These are phyloP conservation scores for Cladophialophora yegresii DNA, from an alignment of 2,329 filamentous ascomycete genomes.

Conservation along the genomic window DNA sequence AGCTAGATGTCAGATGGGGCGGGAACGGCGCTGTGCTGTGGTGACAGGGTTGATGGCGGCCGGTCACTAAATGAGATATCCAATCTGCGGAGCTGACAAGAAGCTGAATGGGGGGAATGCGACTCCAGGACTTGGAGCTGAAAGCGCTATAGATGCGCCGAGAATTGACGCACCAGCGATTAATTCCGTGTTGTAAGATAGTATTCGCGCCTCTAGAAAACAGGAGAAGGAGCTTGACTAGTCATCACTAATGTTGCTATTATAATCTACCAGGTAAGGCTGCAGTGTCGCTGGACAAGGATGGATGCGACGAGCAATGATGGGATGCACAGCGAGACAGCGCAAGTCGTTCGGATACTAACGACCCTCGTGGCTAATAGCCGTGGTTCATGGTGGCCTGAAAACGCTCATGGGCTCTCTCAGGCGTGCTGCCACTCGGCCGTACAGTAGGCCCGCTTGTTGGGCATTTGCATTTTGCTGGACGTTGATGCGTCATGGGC, in stretches of 20 bases:
- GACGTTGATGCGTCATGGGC: background rate
- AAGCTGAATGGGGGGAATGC: constrained; percentile 10
- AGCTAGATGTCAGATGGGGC: constrained; percentile 18
- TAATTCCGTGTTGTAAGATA: background rate
- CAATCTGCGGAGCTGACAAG: constrained; percentile 22
- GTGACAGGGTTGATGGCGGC: constrained; percentile 14
- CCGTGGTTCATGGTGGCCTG: background rate
- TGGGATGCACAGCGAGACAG: background rate
- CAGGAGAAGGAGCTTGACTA: background rate
- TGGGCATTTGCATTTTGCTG: too few relatives aligned
- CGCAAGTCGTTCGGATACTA: too few relatives aligned
- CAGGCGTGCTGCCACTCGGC: background rate
- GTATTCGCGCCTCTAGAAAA: background rate
- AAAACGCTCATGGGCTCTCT: background rate
- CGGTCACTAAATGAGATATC: constrained; percentile 2
- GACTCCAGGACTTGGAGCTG: constrained; percentile 6
- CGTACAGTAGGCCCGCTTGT: too few relatives aligned
- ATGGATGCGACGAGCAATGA: background rate
- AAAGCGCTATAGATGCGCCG: background rate
- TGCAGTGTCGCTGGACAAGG: background rate
- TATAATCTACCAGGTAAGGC: constrained; percentile 11
- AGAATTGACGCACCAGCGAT: background rate
- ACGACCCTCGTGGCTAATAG: too few relatives aligned
- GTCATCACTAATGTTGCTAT: constrained; percentile 4
- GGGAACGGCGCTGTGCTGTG: constrained; percentile 4